Percentiles rank a stretch among this genome's conserved stretches.
phyloP scores from a whole-genome alignment of 495 filamentous ascomycete species.

The Neurospora sp. region DNA sequence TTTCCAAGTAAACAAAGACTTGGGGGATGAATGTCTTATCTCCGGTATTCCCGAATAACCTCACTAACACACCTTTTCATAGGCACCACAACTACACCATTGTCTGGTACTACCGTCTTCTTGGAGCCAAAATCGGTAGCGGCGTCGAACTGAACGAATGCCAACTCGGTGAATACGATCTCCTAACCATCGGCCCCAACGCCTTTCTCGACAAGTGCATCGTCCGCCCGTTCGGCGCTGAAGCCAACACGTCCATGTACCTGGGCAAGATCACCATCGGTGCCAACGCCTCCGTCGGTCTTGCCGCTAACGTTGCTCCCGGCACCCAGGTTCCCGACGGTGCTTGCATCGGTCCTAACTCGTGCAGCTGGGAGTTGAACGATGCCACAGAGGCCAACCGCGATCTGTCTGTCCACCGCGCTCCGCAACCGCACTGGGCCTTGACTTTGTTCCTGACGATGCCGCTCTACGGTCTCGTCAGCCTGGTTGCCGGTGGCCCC shows the following conservation, averaged over 20 bases:
- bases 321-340: constrained; percentile 28
- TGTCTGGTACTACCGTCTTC: constrained; percentile 29
- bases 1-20: not conserved
- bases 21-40: not conserved
- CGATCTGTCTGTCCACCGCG: constrained; percentile 18
- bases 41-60: not conserved
- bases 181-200: constrained; percentile 33
- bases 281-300: constrained; percentile 24
- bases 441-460: constrained; percentile 19
- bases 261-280: constrained; percentile 33
- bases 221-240: constrained; percentile 34
- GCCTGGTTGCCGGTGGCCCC: constrained; percentile 22
- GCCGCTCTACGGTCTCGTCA: constrained; percentile 21
- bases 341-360: constrained; percentile 37
- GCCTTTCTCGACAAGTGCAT: constrained; percentile 28
- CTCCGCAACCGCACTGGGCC: constrained; percentile 27
- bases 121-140: constrained; percentile 34
- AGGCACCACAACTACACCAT: constrained; percentile 19
- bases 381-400: constrained; percentile 31
- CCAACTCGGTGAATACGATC: constrained; percentile 35
- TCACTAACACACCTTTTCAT: not conserved
- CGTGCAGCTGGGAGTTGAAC: constrained; percentile 34
- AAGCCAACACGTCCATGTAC: constrained; percentile 38
- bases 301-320: constrained; percentile 31
- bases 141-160: constrained; percentile 24